Percentiles rank a stretch among this genome's conserved stretches.
phyloP scores from a whole-genome alignment of 441 rosid species.

The Kokia cookei region DNA sequence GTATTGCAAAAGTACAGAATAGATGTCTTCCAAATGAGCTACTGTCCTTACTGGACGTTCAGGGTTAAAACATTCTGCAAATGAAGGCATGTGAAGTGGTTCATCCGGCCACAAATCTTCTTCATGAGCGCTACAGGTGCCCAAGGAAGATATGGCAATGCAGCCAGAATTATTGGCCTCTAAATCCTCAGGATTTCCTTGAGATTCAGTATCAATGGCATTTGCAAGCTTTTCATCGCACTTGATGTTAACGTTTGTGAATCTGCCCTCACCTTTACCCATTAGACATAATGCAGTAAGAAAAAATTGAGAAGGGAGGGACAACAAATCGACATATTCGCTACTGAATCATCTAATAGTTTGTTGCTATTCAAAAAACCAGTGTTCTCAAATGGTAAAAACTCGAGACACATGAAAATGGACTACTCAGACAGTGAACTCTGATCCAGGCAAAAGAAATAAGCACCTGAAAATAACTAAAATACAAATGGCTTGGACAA shows the following conservation, averaged over 20 bases:
- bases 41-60: slow-evolving; percentile 18
- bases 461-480: not conserved
- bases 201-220: slow-evolving; percentile 10
- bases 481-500: not conserved
- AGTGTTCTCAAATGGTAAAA: not conserved
- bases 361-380: not conserved
- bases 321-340: not conserved
- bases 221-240: slow-evolving; percentile 22
- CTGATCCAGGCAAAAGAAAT: not conserved
- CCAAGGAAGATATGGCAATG: slow-evolving; percentile 20
- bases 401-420: not conserved
- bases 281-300: slow-evolving; percentile 15
- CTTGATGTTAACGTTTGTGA: slow-evolving; percentile 6
- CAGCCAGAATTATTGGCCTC: slow-evolving; percentile 21
- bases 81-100: slow-evolving; percentile 13
- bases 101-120: slow-evolving; percentile 18
- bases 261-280: slow-evolving; percentile 27
- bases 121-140: slow-evolving; percentile 19
- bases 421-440: not conserved
- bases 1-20: slow-evolving; percentile 22
- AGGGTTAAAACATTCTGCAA: slow-evolving; percentile 25
- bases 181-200: slow-evolving; percentile 13
- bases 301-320: not conserved
- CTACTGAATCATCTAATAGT: not conserved
- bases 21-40: slow-evolving; percentile 23